These are phyloP conservation scores for Neohortaea acidophila DNA, from an alignment of 495 filamentous ascomycete genomes.

Conservation along the genomic window DNA sequence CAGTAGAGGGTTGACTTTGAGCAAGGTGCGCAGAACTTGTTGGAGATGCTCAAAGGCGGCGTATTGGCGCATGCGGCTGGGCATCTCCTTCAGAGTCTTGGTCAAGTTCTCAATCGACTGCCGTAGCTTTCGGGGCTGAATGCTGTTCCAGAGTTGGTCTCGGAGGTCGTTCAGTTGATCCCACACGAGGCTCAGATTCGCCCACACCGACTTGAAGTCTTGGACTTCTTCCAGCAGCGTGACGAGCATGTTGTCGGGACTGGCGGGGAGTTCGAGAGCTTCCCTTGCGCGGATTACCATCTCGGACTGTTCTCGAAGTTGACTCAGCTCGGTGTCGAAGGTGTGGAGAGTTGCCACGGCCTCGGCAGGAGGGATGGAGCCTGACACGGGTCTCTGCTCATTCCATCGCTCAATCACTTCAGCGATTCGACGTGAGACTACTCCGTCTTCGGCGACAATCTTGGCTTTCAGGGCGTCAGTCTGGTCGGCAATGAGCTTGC, in stretches of 20 bases:
- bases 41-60: slow-evolving; percentile 98
- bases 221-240: slow-evolving; percentile 89
- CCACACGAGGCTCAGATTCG: slow-evolving; percentile 88
- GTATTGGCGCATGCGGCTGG: slow-evolving; percentile 95
- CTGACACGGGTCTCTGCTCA: slow-evolving; percentile 90
- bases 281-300: slow-evolving; percentile 96
- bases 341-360: slow-evolving; percentile 62
- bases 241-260: slow-evolving; percentile 57
- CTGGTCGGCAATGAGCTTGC: slow-evolving; percentile 88
- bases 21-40: slow-evolving; percentile 64
- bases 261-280: slow-evolving; percentile 74
- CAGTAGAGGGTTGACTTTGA: slow-evolving; percentile 80
- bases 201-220: slow-evolving; percentile 97
- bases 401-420: slow-evolving; percentile 78
- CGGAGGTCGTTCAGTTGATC: slow-evolving; percentile 86
- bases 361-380: slow-evolving; percentile 73
- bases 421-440: slow-evolving; percentile 70
- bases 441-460: slow-evolving; percentile 82
- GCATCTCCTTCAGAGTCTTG: slow-evolving; percentile 99
- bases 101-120: slow-evolving; percentile 76
- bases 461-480: slow-evolving; percentile 91
- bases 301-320: slow-evolving; percentile 68
- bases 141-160: slow-evolving; percentile 80
- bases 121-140: slow-evolving; percentile 81
- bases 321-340: slow-evolving; percentile 69